Evolutionary conservation across 2,329 filamentous ascomycete species (phyloP).

Genomic region (Exophiala bonariae): DNA sequence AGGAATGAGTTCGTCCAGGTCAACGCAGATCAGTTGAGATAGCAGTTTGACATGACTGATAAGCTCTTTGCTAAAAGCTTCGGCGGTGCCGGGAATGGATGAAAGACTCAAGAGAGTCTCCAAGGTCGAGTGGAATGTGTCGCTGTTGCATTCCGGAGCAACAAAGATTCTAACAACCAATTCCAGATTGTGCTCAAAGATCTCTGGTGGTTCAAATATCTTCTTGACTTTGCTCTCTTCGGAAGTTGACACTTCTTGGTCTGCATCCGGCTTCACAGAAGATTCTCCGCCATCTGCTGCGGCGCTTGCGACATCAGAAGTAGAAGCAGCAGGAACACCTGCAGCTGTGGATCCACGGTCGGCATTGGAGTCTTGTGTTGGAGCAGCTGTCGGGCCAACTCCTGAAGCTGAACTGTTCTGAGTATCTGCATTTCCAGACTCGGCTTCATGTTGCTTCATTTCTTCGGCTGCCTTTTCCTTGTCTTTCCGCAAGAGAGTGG

Average conservation of each 20-base stretch:
- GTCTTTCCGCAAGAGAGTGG: conserved; percentile 77
- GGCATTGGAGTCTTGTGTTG: conserved; percentile 31
- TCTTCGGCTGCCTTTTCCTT: conserved; percentile 51
- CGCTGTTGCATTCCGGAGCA: conserved; percentile 91
- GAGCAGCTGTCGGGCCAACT: conserved; percentile 39
- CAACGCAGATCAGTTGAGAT: conserved; percentile 78
- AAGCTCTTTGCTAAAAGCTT: conserved; percentile 88
- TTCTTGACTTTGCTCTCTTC: conserved; percentile 57
- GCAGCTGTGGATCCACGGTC: conserved; percentile 17
- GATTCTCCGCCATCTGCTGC: conserved; percentile 25
- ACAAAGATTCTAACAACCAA: conserved; percentile 97
- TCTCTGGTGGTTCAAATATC: conserved; percentile 74
- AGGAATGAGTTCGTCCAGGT: conserved; percentile 79
- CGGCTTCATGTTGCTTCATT: conserved; percentile 19
- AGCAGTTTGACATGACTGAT: conserved; percentile 82
- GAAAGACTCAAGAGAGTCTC: conserved; percentile 99
- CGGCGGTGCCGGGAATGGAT: conserved; percentile 84
- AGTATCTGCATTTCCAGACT: conserved; percentile 26
- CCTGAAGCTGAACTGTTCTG: conserved; percentile 33
- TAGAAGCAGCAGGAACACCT: conserved; percentile 28
- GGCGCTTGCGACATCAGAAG: conserved; percentile 7
- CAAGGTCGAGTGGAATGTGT: conserved; percentile 96
- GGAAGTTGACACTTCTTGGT: conserved; percentile 31
- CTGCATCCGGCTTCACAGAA: conserved; percentile 32
- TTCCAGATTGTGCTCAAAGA: conserved; percentile 85